Evolutionary conservation across 2,329 filamentous ascomycete species (phyloP).

Genomic region (Xylaria hypoxylon): DNA sequence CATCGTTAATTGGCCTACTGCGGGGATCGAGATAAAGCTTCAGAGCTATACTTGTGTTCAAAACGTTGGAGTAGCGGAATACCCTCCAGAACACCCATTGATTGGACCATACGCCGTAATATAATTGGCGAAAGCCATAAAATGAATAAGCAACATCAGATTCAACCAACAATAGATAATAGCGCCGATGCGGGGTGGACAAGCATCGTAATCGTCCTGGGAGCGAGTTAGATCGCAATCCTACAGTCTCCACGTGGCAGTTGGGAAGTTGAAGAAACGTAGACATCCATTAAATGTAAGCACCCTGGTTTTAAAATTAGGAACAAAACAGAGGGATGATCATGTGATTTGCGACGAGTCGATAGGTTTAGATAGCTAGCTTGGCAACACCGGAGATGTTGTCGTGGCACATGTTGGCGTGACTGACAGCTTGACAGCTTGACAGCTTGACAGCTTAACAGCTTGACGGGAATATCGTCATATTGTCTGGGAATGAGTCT

Average conservation of each 20-base stretch:
- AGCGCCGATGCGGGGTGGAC: slow-evolving; percentile 22
- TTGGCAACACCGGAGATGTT: too few species aligned
- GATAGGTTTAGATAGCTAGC: too few species aligned
- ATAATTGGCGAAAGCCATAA: slow-evolving; percentile 29
- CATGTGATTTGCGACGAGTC: slow-evolving; percentile 18
- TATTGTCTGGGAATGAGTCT: too few species aligned
- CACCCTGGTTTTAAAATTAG: neutral
- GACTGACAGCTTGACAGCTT: too few species aligned
- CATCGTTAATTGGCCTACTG: slow-evolving; percentile 38
- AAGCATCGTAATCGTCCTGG: slow-evolving; percentile 14
- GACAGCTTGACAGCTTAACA: too few species aligned
- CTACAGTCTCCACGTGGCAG: slow-evolving; percentile 23
- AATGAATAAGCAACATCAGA: slow-evolving; percentile 12
- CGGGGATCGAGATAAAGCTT: slow-evolving; percentile 47
- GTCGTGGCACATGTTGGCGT: too few species aligned
- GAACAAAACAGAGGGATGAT: slow-evolving; percentile 3
- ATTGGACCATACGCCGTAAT: slow-evolving; percentile 18
- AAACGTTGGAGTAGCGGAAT: slow-evolving; percentile 13
- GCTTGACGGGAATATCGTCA: too few species aligned
- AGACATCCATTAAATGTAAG: neutral
- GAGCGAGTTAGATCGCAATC: slow-evolving; percentile 9
- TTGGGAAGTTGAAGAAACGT: slow-evolving; percentile 3
- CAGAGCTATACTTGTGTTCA: slow-evolving; percentile 17
- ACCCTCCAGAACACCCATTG: slow-evolving; percentile 2
- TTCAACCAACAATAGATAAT: slow-evolving; percentile 13